Percentiles rank a stretch among this genome's conserved stretches.
phyloP scores from a whole-genome alignment of 2,329 filamentous ascomycete genomes.

The Colletotrichum siamense region DNA sequence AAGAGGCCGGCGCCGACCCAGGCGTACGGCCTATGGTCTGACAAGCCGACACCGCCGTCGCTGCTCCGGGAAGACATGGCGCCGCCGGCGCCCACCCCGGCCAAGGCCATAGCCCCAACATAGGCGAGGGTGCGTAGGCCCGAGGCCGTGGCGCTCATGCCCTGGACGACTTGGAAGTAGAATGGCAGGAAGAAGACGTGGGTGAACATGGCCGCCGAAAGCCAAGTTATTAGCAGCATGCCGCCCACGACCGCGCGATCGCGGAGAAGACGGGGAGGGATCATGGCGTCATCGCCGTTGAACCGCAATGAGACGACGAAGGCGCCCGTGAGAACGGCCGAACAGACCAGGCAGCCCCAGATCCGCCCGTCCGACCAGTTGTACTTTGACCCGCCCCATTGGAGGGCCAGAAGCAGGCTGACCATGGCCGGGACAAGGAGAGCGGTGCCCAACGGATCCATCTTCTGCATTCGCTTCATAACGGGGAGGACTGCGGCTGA shows the following conservation, averaged over 20 bases:
- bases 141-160: conserved; percentile 53
- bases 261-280: conserved; percentile 52
- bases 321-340: conserved; percentile 27
- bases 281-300: conserved; percentile 44
- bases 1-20: conserved; percentile 44
- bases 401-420: conserved; percentile 45
- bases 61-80: conserved; percentile 41
- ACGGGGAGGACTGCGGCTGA: neutral
- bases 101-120: conserved; percentile 53
- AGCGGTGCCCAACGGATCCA: conserved; percentile 55
- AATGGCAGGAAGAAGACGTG: conserved; percentile 40
- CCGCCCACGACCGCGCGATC: conserved; percentile 45
- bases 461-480: neutral
- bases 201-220: conserved; percentile 35
- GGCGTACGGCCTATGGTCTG: conserved; percentile 27
- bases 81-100: conserved; percentile 48
- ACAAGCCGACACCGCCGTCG: conserved; percentile 35
- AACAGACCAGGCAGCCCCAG: conserved; percentile 34
- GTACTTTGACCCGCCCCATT: conserved; percentile 60
- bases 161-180: conserved; percentile 60
- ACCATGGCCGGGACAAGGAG: conserved; percentile 57
- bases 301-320: conserved; percentile 38
- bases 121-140: conserved; percentile 57
- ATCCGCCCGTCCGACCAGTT: conserved; percentile 48
- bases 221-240: conserved; percentile 37